Percentiles rank a stretch among this genome's conserved stretches.
Evolutionary conservation across 441 rosid species (phyloP).

Genomic region (Adansonia rubrostipa): DNA sequence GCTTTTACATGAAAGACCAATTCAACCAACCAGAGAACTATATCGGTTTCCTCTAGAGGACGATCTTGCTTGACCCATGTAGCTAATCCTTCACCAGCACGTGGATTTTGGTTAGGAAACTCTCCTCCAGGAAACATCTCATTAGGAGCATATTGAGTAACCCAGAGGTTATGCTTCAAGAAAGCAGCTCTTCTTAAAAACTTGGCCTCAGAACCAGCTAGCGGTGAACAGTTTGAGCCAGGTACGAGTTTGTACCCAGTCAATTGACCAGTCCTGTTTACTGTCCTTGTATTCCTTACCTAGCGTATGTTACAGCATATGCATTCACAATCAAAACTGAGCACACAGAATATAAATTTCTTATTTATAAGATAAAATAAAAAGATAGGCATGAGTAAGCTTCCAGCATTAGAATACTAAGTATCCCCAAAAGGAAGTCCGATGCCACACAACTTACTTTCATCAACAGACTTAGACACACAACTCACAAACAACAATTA

Average conservation of each 20-base stretch:
- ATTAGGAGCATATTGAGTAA: conserved; percentile 48
- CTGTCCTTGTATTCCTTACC: conserved; percentile 59
- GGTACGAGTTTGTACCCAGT: conserved; percentile 61
- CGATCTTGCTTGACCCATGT: conserved; percentile 60
- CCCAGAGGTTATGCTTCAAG: conserved; percentile 62
- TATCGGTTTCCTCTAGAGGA: conserved; percentile 50
- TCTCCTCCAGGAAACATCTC: conserved; percentile 62
- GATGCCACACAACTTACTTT: not conserved
- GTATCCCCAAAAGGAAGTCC: not conserved
- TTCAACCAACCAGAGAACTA: conserved; percentile 52
- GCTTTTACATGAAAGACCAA: not conserved
- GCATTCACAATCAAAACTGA: not conserved
- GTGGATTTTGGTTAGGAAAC: conserved; percentile 63
- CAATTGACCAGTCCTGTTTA: conserved; percentile 55
- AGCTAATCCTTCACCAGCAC: conserved; percentile 51
- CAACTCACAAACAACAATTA: not conserved
- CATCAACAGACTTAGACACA: not conserved
- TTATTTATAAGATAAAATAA: conserved; percentile 3
- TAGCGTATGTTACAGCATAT: conserved; percentile 23
- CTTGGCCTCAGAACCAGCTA: conserved; percentile 57
- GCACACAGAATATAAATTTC: not conserved
- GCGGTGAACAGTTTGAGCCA: conserved; percentile 56
- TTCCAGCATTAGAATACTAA: not conserved
- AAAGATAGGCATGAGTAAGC: not conserved
- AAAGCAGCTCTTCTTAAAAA: conserved; percentile 59